phyloP scores from a whole-genome alignment of 257 asterid species.

The Linaria vulgaris region DNA sequence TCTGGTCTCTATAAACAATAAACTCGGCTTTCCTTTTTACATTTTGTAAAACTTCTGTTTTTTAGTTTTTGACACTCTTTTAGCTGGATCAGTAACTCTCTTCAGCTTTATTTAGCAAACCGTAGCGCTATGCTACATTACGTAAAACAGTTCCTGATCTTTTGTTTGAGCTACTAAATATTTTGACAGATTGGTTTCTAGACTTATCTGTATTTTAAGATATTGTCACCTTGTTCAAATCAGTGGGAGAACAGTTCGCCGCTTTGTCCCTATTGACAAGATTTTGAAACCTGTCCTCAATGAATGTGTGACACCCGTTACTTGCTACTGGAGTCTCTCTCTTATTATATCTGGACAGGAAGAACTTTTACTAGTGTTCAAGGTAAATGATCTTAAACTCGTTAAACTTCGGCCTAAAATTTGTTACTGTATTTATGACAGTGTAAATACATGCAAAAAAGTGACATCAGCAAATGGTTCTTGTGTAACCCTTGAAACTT shows the following conservation, averaged over 20 bases:
- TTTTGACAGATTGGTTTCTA: conserved; percentile 8
- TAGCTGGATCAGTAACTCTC: background rate
- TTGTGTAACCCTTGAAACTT: background rate
- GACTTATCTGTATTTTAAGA: conserved; percentile 8
- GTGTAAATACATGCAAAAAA: background rate
- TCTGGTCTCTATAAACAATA: no score
- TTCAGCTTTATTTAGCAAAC: background rate
- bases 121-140: background rate
- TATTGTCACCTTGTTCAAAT: conserved; percentile 16
- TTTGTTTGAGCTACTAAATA: conserved; percentile 5
- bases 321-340: conserved; percentile 93
- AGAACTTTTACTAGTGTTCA: conserved; percentile 69
- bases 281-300: conserved; percentile 78
- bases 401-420: background rate
- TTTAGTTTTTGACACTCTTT: no score
- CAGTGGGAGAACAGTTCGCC: conserved; percentile 66
- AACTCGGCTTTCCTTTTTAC: no score
- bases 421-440: conserved; percentile 3
- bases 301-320: conserved; percentile 95
- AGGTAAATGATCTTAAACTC: conserved; percentile 44
- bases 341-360: conserved; percentile 67
- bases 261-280: conserved; percentile 66
- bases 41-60: no score
- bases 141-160: background rate
- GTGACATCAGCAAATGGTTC: background rate